A percentile compares a stretch with the other conserved stretches of the same genome.
These are phyloP conservation scores for Marchantia paleacea DNA, from an alignment of 225 moss, liverwort and hornwort genomes.

Conservation along the genomic window DNA sequence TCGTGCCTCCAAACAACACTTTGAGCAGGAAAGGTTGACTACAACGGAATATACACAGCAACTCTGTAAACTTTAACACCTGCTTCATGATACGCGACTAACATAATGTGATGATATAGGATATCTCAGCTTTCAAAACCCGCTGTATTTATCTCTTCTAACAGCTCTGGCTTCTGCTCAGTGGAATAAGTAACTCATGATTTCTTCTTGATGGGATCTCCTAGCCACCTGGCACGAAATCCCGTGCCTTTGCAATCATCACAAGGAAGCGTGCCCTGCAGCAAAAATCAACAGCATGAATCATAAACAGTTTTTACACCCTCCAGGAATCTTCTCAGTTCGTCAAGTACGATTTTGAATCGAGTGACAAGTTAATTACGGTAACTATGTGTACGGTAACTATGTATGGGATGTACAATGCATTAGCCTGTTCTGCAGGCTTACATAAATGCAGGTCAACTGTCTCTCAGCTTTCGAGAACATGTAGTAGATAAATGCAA, in stretches of 20 bases:
- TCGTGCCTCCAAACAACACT: not conserved
- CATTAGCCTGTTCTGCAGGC: too few relatives aligned
- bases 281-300: not conserved
- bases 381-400: too few relatives aligned
- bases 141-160: not conserved
- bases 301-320: not conserved
- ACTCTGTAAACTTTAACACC: not conserved
- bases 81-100: not conserved
- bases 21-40: not conserved
- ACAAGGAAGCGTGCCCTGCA: slow-evolving; percentile 47
- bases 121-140: not conserved
- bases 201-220: slow-evolving; percentile 36
- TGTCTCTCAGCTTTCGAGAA: too few relatives aligned
- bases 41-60: slow-evolving; percentile 1
- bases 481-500: too few relatives aligned
- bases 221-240: slow-evolving; percentile 47
- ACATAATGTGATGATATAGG: not conserved
- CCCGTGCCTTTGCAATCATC: slow-evolving; percentile 55
- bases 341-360: too few relatives aligned
- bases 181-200: not conserved
- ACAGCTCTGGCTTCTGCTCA: not conserved
- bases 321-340: too few relatives aligned
- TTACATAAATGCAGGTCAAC: too few relatives aligned
- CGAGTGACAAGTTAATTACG: too few relatives aligned
- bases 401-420: too few relatives aligned